These are phyloP conservation scores for Candida oleophila DNA, from an alignment of 805 yeast species.

Conservation along the genomic window DNA sequence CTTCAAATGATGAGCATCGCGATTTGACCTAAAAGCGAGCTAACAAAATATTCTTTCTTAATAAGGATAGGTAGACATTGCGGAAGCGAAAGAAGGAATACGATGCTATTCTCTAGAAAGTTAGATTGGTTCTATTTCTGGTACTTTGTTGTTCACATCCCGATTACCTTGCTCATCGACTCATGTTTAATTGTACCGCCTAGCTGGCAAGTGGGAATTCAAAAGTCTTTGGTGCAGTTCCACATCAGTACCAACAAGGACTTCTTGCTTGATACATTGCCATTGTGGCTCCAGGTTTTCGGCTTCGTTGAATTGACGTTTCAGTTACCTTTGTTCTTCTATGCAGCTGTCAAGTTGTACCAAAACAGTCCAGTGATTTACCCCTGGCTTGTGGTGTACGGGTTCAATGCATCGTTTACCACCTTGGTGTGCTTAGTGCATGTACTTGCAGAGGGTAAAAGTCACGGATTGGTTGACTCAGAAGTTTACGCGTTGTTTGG, in stretches of 20 bases:
- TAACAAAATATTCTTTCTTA: no score
- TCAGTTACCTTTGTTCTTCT: constrained; percentile 77
- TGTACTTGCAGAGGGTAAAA: constrained; percentile 35
- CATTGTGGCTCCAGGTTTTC: constrained; percentile 72
- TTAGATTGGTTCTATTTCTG: constrained; percentile 46
- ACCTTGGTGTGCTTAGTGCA: constrained; percentile 71
- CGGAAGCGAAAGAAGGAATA: no score
- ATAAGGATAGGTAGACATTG: no score
- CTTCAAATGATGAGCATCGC: background rate
- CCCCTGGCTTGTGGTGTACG: constrained; percentile 58
- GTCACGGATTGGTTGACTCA: constrained; percentile 30
- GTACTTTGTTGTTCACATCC: constrained; percentile 65
- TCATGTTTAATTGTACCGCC: constrained; percentile 66
- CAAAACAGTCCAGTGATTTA: constrained; percentile 14
- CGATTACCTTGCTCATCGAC: constrained; percentile 75
- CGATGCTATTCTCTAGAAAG: constrained; percentile 8
- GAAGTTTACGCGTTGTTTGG: constrained; percentile 46
- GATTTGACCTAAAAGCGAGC: no score
- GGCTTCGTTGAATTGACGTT: constrained; percentile 69
- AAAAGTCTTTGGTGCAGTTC: constrained; percentile 49
- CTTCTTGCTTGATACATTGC: constrained; percentile 56
- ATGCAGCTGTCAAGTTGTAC: constrained; percentile 32
- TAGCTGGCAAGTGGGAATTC: constrained; percentile 45
- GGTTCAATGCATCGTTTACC: constrained; percentile 79
- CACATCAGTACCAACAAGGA: constrained; percentile 72